Conservation (phyloP, 805 yeast genomes). For the Candida loeiensis region DNA sequence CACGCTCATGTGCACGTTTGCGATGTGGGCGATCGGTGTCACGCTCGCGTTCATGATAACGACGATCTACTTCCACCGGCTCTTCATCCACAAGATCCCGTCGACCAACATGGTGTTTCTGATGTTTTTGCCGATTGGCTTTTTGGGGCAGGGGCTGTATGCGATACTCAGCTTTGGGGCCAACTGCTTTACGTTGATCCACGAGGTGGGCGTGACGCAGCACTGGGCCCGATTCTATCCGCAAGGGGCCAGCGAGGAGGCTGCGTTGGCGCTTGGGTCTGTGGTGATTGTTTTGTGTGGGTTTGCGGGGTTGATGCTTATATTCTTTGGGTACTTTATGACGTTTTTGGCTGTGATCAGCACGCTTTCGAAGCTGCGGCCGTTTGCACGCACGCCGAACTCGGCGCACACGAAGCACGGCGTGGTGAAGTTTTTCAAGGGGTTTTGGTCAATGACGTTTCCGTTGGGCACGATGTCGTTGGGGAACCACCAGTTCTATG, state of each 20-base stretch:
- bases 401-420: constrained; percentile 17
- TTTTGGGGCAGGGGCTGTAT: constrained; percentile 81
- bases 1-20: constrained; percentile 49
- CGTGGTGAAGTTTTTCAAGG: constrained; percentile 18
- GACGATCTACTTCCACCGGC: constrained; percentile 56
- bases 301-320: constrained; percentile 40
- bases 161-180: constrained; percentile 57
- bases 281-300: constrained; percentile 12
- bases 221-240: constrained; percentile 3
- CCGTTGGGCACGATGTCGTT: constrained; percentile 76
- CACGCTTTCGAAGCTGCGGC: constrained; percentile 40
- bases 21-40: constrained; percentile 71
- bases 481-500: constrained; percentile 50
- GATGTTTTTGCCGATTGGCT: constrained; percentile 77
- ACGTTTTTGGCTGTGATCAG: constrained; percentile 36
- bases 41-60: constrained; percentile 51
- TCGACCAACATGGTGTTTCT: constrained; percentile 53
- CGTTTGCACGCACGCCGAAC: constrained; percentile 32
- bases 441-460: constrained; percentile 81
- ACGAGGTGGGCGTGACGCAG: constrained; percentile 3
- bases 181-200: constrained; percentile 24
- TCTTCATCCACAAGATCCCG: constrained; percentile 59
- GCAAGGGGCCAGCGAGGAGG: not conserved
- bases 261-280: constrained; percentile 3
- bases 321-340: constrained; percentile 56